A percentile compares a stretch with the other conserved stretches of the same genome.
These are phyloP conservation scores for Chlorella sp. DNA, from an alignment of 139 green algal genomes.

Conservation along the genomic window DNA sequence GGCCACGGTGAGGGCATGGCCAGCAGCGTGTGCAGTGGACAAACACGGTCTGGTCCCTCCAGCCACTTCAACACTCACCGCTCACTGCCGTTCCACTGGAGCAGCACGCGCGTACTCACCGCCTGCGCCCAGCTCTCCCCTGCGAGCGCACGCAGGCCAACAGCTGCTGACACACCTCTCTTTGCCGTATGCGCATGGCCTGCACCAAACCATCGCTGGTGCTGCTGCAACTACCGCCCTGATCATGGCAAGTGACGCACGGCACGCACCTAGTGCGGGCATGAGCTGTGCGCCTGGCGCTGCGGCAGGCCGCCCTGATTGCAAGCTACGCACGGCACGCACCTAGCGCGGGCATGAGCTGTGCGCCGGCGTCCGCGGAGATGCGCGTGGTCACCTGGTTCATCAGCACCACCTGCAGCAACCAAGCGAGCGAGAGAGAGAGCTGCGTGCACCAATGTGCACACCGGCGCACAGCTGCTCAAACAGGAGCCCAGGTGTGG, in stretches of 20 bases:
- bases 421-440: not conserved
- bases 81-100: not conserved
- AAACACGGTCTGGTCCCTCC: not conserved
- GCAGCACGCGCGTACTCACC: constrained; percentile 44
- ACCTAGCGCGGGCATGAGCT: constrained; percentile 61
- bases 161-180: not conserved
- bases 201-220: not conserved
- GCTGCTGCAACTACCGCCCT: not conserved
- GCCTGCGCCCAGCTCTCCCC: constrained; percentile 83
- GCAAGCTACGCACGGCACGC: not conserved
- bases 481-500: not conserved
- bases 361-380: constrained; percentile 18
- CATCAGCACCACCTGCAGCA: constrained; percentile 66
- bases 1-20: not conserved
- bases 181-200: not conserved
- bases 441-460: not conserved
- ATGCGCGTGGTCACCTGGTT: constrained; percentile 84
- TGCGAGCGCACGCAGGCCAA: constrained; percentile 2
- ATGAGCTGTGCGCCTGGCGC: not conserved
- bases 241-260: not conserved
- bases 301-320: not conserved
- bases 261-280: not conserved
- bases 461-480: not conserved
- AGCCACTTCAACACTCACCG: not conserved
- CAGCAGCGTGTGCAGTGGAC: not conserved